Percentiles rank a stretch among this genome's conserved stretches.
phyloP scores from a whole-genome alignment of 371 early-diverging fungal species.

The Apophysomyces elegans region DNA sequence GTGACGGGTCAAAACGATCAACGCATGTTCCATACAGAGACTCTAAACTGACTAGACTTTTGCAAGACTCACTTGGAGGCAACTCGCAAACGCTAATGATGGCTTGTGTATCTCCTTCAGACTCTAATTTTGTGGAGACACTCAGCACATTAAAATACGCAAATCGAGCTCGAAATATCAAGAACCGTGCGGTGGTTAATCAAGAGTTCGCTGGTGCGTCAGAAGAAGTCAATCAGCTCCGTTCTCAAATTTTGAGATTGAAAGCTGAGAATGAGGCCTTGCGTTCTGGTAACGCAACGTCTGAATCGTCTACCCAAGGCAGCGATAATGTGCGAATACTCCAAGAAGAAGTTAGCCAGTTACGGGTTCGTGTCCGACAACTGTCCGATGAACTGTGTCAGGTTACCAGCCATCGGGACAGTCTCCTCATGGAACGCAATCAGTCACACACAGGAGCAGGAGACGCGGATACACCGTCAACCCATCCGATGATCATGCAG shows the following conservation, averaged over 20 bases:
- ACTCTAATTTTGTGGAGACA: slow-evolving; percentile 85
- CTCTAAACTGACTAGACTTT: slow-evolving; percentile 88
- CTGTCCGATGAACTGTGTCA: slow-evolving; percentile 47
- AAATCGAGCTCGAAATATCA: slow-evolving; percentile 85
- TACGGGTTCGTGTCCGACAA: slow-evolving; percentile 51
- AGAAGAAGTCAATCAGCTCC: slow-evolving; percentile 68
- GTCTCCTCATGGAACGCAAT: slow-evolving; percentile 61
- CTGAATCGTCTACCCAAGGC: background rate
- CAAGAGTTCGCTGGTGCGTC: slow-evolving; percentile 52
- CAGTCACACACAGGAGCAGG: slow-evolving; percentile 17
- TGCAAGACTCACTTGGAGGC: slow-evolving; percentile 97
- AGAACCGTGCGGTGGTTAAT: slow-evolving; percentile 68
- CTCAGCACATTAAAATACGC: slow-evolving; percentile 92
- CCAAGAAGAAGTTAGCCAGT: slow-evolving; percentile 44
- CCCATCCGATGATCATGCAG: slow-evolving; percentile 57
- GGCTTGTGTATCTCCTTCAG: slow-evolving; percentile 87
- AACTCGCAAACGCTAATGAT: slow-evolving; percentile 91
- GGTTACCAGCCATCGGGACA: slow-evolving; percentile 63
- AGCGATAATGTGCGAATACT: slow-evolving; percentile 32
- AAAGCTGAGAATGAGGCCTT: slow-evolving; percentile 63
- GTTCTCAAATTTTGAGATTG: slow-evolving; percentile 67
- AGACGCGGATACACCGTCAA: slow-evolving; percentile 11
- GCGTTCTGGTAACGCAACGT: slow-evolving; percentile 22
- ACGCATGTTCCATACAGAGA: slow-evolving; percentile 94
- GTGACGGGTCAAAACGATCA: slow-evolving; percentile 74